Evolutionary conservation across 495 filamentous ascomycete genomes (phyloP).

Genomic region (Diplogelasinospora grovesii): DNA sequence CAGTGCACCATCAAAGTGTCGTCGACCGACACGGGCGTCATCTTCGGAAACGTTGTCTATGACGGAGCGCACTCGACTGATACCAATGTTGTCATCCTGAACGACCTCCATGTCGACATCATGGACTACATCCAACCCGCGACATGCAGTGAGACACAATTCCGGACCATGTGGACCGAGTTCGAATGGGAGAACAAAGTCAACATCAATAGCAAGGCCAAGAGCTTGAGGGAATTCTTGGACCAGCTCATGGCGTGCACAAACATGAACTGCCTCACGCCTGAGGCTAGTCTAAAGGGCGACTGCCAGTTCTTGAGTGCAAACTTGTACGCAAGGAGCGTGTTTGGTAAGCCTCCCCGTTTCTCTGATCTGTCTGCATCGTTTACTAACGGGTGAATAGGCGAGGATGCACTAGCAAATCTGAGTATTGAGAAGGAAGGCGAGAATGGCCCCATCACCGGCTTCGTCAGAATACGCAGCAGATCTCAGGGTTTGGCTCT

Average conservation of each 20-base stretch:
- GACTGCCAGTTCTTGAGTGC: conserved; percentile 98
- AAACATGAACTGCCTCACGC: conserved; percentile 97
- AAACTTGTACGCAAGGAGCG: conserved; percentile 93
- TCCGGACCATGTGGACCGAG: conserved; percentile 99
- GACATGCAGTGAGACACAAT: conserved; percentile 93
- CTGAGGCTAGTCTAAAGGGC: conserved; percentile 91
- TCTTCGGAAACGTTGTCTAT: conserved; percentile 98
- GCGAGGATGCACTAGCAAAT: conserved; percentile 98
- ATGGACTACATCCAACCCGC: conserved; percentile 99
- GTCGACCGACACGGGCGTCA: conserved; percentile 96
- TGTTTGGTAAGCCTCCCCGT: conserved; percentile 77
- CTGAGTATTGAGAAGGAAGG: conserved; percentile 97
- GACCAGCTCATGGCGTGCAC: conserved; percentile 94
- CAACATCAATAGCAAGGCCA: conserved; percentile 97
- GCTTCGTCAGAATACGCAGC: conserved; percentile 98
- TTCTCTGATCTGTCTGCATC: background rate
- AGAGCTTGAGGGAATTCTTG: conserved; percentile 86
- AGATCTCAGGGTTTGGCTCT: conserved; percentile 93
- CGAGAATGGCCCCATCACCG: conserved; percentile 90
- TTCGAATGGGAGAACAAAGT: conserved; percentile 99
- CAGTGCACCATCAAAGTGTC: conserved; percentile 99
- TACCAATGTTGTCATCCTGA: conserved; percentile 95
- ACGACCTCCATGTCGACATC: conserved; percentile 98
- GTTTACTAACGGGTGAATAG: conserved; percentile 36
- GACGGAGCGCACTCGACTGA: conserved; percentile 93